These are phyloP conservation scores for Eucalyptus lansdowneana DNA, from an alignment of 345 rosid genomes.

Conservation along the genomic window DNA sequence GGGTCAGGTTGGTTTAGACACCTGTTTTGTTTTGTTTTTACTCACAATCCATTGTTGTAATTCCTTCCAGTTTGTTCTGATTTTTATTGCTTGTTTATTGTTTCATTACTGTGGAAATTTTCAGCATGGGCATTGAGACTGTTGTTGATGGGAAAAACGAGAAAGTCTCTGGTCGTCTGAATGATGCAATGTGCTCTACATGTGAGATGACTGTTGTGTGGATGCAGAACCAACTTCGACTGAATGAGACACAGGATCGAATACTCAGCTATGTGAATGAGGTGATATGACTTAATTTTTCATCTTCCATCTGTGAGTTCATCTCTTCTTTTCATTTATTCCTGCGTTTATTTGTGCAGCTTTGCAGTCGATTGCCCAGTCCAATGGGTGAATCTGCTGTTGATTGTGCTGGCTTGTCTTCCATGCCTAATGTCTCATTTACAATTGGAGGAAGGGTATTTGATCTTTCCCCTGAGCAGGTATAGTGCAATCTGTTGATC, in stretches of 20 bases:
- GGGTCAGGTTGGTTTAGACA: slow-evolving; percentile 31
- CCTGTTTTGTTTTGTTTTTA: not conserved
- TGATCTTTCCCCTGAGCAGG: slow-evolving; percentile 53
- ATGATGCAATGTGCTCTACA: slow-evolving; percentile 39
- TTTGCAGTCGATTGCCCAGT: slow-evolving; percentile 59
- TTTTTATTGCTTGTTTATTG: not conserved
- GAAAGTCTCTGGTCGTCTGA: slow-evolving; percentile 7
- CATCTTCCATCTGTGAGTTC: not conserved
- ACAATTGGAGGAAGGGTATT: slow-evolving; percentile 47
- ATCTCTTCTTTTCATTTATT: not conserved
- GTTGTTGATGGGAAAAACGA: slow-evolving; percentile 25
- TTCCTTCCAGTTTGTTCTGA: not conserved
- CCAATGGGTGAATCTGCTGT: slow-evolving; percentile 68
- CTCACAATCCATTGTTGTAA: not conserved
- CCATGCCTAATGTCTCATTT: slow-evolving; percentile 56
- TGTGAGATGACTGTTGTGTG: slow-evolving; percentile 70
- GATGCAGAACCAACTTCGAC: slow-evolving; percentile 51
- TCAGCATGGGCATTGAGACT: slow-evolving; percentile 50
- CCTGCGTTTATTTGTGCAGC: slow-evolving; percentile 7
- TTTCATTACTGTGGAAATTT: not conserved
- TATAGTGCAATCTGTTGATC: not conserved
- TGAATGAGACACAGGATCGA: slow-evolving; percentile 37
- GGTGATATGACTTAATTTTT: slow-evolving; percentile 1
- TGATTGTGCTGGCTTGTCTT: slow-evolving; percentile 35
- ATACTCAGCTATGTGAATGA: slow-evolving; percentile 42